Conservation (phyloP, 2,329 filamentous ascomycete genomes). For the Cryphonectria naterciae region DNA sequence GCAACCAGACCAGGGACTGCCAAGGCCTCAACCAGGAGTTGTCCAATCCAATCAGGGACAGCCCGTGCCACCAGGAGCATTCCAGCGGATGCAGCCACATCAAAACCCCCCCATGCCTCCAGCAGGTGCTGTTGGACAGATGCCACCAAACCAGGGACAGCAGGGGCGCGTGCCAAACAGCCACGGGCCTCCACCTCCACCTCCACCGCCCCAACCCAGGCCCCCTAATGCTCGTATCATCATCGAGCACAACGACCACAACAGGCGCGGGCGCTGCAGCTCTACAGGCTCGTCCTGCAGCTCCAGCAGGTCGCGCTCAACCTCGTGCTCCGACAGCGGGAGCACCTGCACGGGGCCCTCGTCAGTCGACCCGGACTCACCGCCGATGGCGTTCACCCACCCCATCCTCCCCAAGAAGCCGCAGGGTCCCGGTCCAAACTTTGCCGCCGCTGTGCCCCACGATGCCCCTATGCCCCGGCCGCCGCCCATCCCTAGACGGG, state of each 20-base stretch:
- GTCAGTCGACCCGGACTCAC: background rate
- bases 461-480: background rate
- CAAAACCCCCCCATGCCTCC: background rate
- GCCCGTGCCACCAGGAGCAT: background rate
- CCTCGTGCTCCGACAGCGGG: constrained; percentile 4
- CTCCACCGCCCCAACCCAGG: background rate
- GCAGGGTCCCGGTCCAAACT: background rate
- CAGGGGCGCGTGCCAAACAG: background rate
- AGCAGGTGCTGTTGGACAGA: background rate
- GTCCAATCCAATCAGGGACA: background rate
- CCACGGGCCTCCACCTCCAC: background rate
- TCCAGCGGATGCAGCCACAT: background rate
- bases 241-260: background rate
- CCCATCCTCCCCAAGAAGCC: background rate
- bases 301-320: constrained; percentile 2
- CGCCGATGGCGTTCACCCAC: background rate
- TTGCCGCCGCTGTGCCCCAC: background rate
- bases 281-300: background rate
- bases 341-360: constrained; percentile 7
- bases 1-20: background rate
- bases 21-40: background rate
- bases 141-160: background rate
- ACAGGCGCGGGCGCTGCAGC: background rate
- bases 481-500: background rate
- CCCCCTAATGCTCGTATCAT: background rate